Percentiles rank a stretch among this genome's conserved stretches.
Conservation (phyloP, 2,329 filamentous ascomycete species). For the Fusarium tjaetaba region DNA sequence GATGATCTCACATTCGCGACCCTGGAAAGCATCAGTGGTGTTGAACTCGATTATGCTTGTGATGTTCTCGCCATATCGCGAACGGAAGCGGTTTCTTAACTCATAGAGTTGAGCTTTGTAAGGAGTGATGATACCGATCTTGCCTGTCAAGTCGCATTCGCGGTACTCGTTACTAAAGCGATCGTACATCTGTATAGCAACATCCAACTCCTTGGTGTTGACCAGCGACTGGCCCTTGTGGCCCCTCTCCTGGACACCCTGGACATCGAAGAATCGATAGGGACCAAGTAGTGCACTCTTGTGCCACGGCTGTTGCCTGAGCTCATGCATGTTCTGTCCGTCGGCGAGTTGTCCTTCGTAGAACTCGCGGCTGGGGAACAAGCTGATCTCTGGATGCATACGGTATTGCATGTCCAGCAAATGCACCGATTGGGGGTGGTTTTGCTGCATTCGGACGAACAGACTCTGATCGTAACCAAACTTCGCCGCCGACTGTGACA, state of each 20-base stretch:
- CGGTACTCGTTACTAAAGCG: constrained; percentile 79
- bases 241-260: constrained; percentile 85
- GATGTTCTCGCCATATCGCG: constrained; percentile 78
- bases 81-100: constrained; percentile 78
- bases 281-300: constrained; percentile 82
- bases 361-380: constrained; percentile 89
- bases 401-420: constrained; percentile 98
- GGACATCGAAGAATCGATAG: constrained; percentile 97
- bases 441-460: constrained; percentile 98
- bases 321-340: constrained; percentile 80
- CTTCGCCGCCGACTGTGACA: constrained; percentile 89
- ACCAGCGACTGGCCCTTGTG: constrained; percentile 87
- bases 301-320: constrained; percentile 88
- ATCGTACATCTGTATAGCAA: constrained; percentile 86
- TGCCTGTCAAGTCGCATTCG: constrained; percentile 76
- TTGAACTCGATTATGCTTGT: constrained; percentile 92
- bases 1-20: constrained; percentile 95
- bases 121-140: constrained; percentile 96
- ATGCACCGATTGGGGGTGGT: constrained; percentile 87
- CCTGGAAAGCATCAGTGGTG: constrained; percentile 97
- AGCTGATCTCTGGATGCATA: constrained; percentile 97
- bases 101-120: constrained; percentile 93
- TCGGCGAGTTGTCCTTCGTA: constrained; percentile 90
- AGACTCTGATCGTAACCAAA: constrained; percentile 98
- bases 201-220: constrained; percentile 86